These are phyloP conservation scores for Cyclotella baltica DNA, from an alignment of 108 stramenopile species.

Conservation along the genomic window DNA sequence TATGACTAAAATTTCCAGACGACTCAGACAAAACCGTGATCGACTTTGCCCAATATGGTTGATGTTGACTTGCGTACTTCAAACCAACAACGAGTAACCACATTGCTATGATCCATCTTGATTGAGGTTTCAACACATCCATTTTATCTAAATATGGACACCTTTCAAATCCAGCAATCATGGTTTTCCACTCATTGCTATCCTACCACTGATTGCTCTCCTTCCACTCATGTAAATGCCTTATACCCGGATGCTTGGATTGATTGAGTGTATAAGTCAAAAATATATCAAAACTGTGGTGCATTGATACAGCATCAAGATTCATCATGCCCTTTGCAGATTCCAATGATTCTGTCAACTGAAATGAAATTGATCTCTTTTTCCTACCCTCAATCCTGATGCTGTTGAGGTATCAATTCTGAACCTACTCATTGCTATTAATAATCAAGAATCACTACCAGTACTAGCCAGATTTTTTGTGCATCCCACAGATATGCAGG, in stretches of 20 bases:
- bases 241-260: not conserved
- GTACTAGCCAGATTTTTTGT: not conserved
- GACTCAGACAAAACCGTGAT: conserved; percentile 13
- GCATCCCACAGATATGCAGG: not conserved
- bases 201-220: too few species aligned
- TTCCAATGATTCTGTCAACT: not conserved
- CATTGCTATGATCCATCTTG: conserved; percentile 15
- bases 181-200: not conserved
- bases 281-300: not conserved
- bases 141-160: not conserved
- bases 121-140: conserved; percentile 2
- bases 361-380: not conserved
- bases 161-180: not conserved
- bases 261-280: conserved; percentile 7
- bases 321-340: not conserved
- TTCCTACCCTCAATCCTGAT: not conserved
- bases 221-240: conserved; percentile 2
- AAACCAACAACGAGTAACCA: conserved; percentile 21
- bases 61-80: conserved; percentile 5
- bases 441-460: not conserved
- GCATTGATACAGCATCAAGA: not conserved
- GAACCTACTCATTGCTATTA: not conserved
- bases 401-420: not conserved
- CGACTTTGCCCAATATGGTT: not conserved
- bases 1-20: conserved; percentile 31